phyloP scores from a whole-genome alignment of 108 stramenopile species.

The Skeletonema menzelii region DNA sequence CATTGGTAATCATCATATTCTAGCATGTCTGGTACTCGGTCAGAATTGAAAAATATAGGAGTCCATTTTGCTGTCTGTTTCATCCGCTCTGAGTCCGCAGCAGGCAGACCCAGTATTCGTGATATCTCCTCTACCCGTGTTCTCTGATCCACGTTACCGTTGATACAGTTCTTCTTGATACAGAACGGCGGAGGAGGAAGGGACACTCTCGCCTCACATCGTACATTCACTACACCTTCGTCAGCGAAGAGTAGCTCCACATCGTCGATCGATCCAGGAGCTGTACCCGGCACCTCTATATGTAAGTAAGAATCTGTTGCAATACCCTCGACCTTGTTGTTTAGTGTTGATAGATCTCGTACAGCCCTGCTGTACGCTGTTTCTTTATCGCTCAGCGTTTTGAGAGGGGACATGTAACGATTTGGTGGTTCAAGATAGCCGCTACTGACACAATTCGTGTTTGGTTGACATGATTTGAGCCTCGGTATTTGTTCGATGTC shows the following conservation, averaged over 20 bases:
- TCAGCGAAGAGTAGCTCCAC: slow-evolving; percentile 23
- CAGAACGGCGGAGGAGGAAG: slow-evolving; percentile 46
- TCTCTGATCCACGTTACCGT: slow-evolving; percentile 46
- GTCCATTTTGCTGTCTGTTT: slow-evolving; percentile 33
- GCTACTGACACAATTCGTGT: slow-evolving; percentile 27
- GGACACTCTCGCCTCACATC: slow-evolving; percentile 36
- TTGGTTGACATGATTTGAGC: slow-evolving; percentile 4
- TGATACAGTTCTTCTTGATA: slow-evolving; percentile 41
- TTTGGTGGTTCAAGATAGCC: slow-evolving; percentile 40
- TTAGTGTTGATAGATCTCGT: slow-evolving; percentile 6
- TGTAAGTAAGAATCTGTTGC: slow-evolving; percentile 27
- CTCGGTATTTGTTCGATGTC: not conserved
- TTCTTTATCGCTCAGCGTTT: slow-evolving; percentile 18
- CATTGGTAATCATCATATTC: slow-evolving; percentile 14
- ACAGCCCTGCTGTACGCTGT: slow-evolving; percentile 26
- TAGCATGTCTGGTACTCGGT: slow-evolving; percentile 35
- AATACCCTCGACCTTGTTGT: not conserved
- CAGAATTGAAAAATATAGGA: slow-evolving; percentile 47
- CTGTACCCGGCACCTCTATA: slow-evolving; percentile 26
- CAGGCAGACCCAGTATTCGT: slow-evolving; percentile 24
- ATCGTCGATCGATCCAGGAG: slow-evolving; percentile 28
- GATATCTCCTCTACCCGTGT: slow-evolving; percentile 24
- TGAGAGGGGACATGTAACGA: slow-evolving; percentile 31
- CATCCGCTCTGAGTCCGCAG: slow-evolving; percentile 19
- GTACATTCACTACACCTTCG: slow-evolving; percentile 26